Base-by-base conservation (phyloP, 1,284 basidiomycete species). In the Afroboletus lepidellus region DNA sequence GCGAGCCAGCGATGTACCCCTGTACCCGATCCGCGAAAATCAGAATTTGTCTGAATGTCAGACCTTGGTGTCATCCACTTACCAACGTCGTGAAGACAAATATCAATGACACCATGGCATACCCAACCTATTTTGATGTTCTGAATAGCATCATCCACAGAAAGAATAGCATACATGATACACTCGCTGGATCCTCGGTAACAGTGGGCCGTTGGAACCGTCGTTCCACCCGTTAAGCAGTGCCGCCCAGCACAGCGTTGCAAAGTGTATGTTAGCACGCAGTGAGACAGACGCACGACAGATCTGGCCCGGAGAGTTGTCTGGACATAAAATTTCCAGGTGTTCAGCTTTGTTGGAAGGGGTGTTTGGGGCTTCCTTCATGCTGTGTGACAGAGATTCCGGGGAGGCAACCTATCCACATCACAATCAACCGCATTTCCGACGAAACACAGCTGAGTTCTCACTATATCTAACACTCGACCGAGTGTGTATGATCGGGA, bases 61-160 rank as follows among this genome's bases (percentile, higher is more conserved):
- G 33, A 18, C 5, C n/a, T 34, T 38, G 12, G 36, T 12, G 20
- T 21, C 36, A 11, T 38, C 36, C 21, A 50, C 60, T 29, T 34
- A 62, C 61, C 34, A 58, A 45, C 12, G 58, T 60, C 11, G 55
- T 50, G 33, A 60, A 62, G 33, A 64, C 60, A 21, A 63, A 63
- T 38, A 64, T 41, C 18, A 64, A 43, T 12, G 61, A 63, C 43
- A 64, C 62, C 20, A 53, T 21, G 11, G 57, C 38, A 33, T 51
- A 61, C 11, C 56, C 55, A 25, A 61, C 51, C 59, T 61, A n/a
- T 42, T 8, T 27, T 29, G 21, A 6, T 9, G 15, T 51, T 45
- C 42, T 33, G 30, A 15, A 7, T 3, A 13, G 42, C 13, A 29
- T 38, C 27, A 21, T 12, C n/a, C 15, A 24, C 11, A 13, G 3